phyloP scores from a whole-genome alignment of 1,284 basidiomycete species.

The Boletus smithii region DNA sequence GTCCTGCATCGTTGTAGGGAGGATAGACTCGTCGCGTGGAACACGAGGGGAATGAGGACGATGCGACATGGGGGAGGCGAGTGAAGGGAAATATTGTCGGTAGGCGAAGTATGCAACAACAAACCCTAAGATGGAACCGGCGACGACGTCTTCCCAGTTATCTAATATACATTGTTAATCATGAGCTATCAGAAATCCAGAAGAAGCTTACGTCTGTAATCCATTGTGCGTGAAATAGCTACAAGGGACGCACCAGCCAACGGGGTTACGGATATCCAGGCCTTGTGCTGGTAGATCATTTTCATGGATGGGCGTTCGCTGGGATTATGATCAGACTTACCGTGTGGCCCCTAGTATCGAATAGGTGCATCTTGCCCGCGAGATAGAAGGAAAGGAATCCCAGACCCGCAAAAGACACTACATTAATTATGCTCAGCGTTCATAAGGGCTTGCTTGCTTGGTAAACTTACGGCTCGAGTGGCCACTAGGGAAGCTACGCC shows the following conservation, averaged over 20 bases:
- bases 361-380: constrained; percentile 89
- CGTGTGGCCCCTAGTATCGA: constrained; percentile 77
- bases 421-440: constrained; percentile 6
- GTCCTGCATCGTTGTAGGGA: constrained; percentile 36
- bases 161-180: constrained; percentile 42
- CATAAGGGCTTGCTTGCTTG: neutral
- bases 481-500: constrained; percentile 91
- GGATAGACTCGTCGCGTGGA: constrained; percentile 39
- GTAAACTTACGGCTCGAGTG: constrained; percentile 72
- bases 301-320: constrained; percentile 1
- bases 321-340: constrained; percentile 39
- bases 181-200: neutral
- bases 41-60: constrained; percentile 75
- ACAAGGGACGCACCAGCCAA: constrained; percentile 80
- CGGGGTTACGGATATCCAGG: constrained; percentile 80
- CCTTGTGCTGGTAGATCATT: constrained; percentile 51
- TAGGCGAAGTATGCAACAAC: constrained; percentile 76
- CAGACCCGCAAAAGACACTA: constrained; percentile 90
- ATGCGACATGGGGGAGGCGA: constrained; percentile 60
- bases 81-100: constrained; percentile 74
- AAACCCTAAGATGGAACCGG: constrained; percentile 76
- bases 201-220: constrained; percentile 69
- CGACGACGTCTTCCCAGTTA: constrained; percentile 86
- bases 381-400: constrained; percentile 88
- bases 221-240: constrained; percentile 89